A percentile compares a stretch with the other conserved stretches of the same genome.
These are phyloP conservation scores for Piloderma croceum DNA, from an alignment of 768 basidiomycete species.

Conservation along the genomic window DNA sequence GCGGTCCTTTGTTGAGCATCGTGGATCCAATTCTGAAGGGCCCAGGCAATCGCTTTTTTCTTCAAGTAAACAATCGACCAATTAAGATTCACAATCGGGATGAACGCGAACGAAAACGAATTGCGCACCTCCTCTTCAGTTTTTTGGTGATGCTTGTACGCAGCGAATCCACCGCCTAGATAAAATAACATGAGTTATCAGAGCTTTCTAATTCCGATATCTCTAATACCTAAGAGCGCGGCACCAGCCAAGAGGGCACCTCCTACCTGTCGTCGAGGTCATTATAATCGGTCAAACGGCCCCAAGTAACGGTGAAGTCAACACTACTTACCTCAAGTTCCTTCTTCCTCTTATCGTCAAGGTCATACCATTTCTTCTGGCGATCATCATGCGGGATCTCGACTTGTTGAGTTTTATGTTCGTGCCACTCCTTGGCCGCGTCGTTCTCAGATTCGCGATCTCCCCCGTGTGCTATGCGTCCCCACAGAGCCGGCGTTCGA, in stretches of 20 bases:
- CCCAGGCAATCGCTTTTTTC: slow-evolving; percentile 50
- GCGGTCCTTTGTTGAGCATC: slow-evolving; percentile 53
- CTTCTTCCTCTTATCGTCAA: slow-evolving; percentile 53
- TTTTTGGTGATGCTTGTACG: slow-evolving; percentile 53
- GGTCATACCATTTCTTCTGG: slow-evolving; percentile 50
- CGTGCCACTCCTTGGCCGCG: slow-evolving; percentile 17
- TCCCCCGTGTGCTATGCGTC: no score
- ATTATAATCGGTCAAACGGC: neutral
- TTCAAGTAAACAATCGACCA: slow-evolving; percentile 16
- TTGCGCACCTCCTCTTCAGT: slow-evolving; percentile 58
- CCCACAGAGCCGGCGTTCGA: slow-evolving; percentile 64
- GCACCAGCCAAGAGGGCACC: slow-evolving; percentile 55
- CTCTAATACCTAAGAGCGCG: no score
- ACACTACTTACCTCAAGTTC: slow-evolving; percentile 51
- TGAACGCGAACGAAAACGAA: slow-evolving; percentile 6
- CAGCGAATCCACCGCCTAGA: slow-evolving; percentile 46
- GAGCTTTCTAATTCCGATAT: no score
- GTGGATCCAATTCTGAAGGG: slow-evolving; percentile 44
- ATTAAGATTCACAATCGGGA: neutral
- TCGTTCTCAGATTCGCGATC: slow-evolving; percentile 30
- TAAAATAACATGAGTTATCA: no score
- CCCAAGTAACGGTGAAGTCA: neutral
- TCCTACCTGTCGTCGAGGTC: slow-evolving; percentile 59
- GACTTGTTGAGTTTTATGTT: slow-evolving; percentile 20
- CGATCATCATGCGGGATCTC: slow-evolving; percentile 39